Evolutionary conservation across 371 early-diverging fungal species (phyloP).

Genomic region (Mortierella sp.): DNA sequence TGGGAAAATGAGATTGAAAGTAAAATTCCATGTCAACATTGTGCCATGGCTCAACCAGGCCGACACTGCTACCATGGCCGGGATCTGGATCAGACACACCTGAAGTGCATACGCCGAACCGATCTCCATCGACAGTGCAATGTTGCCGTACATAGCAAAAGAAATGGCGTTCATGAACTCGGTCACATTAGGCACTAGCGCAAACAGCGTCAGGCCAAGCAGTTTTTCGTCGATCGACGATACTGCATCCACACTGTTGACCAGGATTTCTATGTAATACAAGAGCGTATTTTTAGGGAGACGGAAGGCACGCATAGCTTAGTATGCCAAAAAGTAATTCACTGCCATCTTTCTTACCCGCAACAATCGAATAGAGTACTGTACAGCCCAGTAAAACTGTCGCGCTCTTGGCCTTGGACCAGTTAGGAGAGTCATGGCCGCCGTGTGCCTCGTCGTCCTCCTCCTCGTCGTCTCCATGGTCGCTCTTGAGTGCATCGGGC

Average conservation of each 20-base stretch:
- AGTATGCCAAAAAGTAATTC: too few relatives aligned
- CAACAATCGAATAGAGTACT: constrained; percentile 86
- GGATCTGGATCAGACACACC: constrained; percentile 93
- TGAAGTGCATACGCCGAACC: constrained; percentile 97
- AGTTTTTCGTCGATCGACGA: constrained; percentile 86
- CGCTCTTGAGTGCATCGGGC: constrained; percentile 48
- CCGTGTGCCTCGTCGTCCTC: constrained; percentile 71
- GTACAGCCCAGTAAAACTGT: constrained; percentile 87
- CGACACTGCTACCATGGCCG: constrained; percentile 87
- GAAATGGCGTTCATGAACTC: constrained; percentile 97
- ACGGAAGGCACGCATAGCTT: too few relatives aligned
- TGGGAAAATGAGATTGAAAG: constrained; percentile 87
- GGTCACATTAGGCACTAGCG: constrained; percentile 94
- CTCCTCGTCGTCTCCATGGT: constrained; percentile 62
- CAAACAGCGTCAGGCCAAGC: constrained; percentile 92
- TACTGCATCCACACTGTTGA: constrained; percentile 79
- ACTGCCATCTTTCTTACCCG: too few relatives aligned
- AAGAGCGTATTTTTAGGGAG: too few relatives aligned
- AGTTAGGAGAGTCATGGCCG: constrained; percentile 94
- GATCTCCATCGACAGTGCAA: constrained; percentile 93
- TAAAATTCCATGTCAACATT: constrained; percentile 11
- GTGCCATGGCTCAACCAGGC: constrained; percentile 66
- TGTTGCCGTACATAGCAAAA: constrained; percentile 92
- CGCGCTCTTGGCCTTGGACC: constrained; percentile 84
- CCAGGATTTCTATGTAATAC: constrained; percentile 67